phyloP scores from a whole-genome alignment of 306 rosid species.

The Pterocarpus macrocarpus region DNA sequence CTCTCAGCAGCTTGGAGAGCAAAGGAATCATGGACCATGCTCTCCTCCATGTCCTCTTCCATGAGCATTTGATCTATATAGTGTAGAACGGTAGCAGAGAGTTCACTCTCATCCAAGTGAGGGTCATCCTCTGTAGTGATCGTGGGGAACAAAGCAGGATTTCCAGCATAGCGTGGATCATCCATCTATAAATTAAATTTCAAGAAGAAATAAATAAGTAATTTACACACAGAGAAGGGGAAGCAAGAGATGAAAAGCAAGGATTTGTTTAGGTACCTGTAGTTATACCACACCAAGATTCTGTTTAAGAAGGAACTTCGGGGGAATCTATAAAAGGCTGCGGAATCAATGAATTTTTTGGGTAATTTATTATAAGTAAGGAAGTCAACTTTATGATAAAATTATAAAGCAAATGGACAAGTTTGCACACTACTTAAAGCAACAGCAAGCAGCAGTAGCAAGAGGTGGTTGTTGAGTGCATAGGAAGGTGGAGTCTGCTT shows the following conservation, averaged over 20 bases:
- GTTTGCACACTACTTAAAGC: no score
- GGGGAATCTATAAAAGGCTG: no score
- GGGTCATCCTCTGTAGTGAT: conserved; percentile 26
- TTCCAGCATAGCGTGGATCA: conserved; percentile 29
- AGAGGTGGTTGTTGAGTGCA: neutral
- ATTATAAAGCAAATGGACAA: no score
- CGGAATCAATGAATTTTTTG: no score
- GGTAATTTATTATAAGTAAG: no score
- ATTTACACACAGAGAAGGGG: neutral
- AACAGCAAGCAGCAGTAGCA: neutral
- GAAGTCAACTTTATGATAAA: no score
- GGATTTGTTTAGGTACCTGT: neutral
- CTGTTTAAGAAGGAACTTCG: no score
- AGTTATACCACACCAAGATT: neutral
- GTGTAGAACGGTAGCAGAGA: conserved; percentile 51
- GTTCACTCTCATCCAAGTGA: conserved; percentile 53
- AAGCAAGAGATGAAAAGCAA: neutral
- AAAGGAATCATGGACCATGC: conserved; percentile 60
- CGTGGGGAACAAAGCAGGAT: neutral
- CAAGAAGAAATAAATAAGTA: neutral
- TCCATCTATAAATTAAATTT: neutral
- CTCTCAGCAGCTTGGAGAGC: conserved; percentile 66
- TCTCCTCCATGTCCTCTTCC: conserved; percentile 67
- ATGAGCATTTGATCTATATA: conserved; percentile 69
- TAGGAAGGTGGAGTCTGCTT: neutral